These are phyloP conservation scores for Suillus plorans DNA, from an alignment of 768 basidiomycete genomes.

Conservation along the genomic window DNA sequence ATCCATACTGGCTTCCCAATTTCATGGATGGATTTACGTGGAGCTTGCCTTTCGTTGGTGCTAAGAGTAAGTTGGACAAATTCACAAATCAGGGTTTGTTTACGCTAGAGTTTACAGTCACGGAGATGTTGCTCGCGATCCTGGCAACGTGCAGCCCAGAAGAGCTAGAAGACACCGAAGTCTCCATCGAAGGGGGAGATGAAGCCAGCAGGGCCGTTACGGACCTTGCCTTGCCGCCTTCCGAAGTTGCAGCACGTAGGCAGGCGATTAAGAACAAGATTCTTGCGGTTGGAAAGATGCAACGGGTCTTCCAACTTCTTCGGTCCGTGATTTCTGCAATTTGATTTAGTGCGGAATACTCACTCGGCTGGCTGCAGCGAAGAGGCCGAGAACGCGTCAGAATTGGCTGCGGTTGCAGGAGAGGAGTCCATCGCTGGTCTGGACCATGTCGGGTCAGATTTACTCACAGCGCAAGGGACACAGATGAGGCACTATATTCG, in stretches of 20 bases:
- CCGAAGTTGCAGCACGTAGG: constrained; percentile 52
- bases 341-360: constrained; percentile 3
- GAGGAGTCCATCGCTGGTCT: constrained; percentile 30
- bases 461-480: constrained; percentile 60
- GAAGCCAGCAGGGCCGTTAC: constrained; percentile 28
- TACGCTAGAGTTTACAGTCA: constrained; percentile 52
- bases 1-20: constrained; percentile 96
- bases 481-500: constrained; percentile 62
- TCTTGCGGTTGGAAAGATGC: constrained; percentile 88
- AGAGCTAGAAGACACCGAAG: constrained; percentile 71
- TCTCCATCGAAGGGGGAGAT: constrained; percentile 40
- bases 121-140: constrained; percentile 96
- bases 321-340: constrained; percentile 50
- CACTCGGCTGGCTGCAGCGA: constrained; percentile 45
- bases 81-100: background rate
- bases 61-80: constrained; percentile 72
- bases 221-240: constrained; percentile 33
- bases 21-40: constrained; percentile 99
- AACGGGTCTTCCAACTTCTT: constrained; percentile 83
- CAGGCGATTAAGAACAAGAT: constrained; percentile 93
- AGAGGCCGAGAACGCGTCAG: constrained; percentile 76
- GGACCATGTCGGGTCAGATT: constrained; percentile 45
- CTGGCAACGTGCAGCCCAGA: constrained; percentile 92
- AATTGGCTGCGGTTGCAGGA: constrained; percentile 44
- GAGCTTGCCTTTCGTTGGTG: constrained; percentile 96